phyloP scores from a whole-genome alignment of 306 rosid species.

The Spatholobus suberectus region DNA sequence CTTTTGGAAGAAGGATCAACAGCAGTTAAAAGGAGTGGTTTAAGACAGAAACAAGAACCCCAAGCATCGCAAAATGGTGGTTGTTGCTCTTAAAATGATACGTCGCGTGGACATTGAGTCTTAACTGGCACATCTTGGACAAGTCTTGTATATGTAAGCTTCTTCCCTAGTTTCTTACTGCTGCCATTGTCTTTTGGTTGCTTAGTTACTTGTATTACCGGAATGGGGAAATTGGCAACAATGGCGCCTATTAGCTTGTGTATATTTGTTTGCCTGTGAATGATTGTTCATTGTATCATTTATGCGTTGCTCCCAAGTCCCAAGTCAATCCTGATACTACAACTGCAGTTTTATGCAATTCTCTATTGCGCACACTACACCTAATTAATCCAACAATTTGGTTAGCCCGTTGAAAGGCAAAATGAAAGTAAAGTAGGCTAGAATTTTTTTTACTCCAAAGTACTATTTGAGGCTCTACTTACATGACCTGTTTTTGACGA shows the following conservation, averaged over 20 bases:
- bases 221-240: slow-evolving; percentile 45
- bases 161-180: slow-evolving; percentile 43
- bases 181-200: slow-evolving; percentile 42
- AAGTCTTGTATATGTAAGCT: slow-evolving; percentile 65
- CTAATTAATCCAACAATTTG: slow-evolving; percentile 3
- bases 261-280: slow-evolving; percentile 55
- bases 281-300: slow-evolving; percentile 44
- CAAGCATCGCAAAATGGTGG: slow-evolving; percentile 57
- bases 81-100: slow-evolving; percentile 68
- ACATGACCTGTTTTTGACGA: not conserved
- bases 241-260: slow-evolving; percentile 55
- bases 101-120: slow-evolving; percentile 14
- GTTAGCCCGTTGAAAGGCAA: not conserved
- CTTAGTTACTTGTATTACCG: slow-evolving; percentile 42
- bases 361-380: not conserved
- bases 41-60: slow-evolving; percentile 74
- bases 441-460: not conserved
- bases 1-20: slow-evolving; percentile 90
- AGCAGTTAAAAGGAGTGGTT: slow-evolving; percentile 71
- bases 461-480: not conserved
- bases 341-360: slow-evolving; percentile 35
- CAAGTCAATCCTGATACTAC: slow-evolving; percentile 2
- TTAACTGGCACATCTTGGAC: slow-evolving; percentile 47
- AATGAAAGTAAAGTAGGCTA: not conserved
- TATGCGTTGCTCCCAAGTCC: slow-evolving; percentile 28